A percentile compares a stretch with the other conserved stretches of the same genome.
Evolutionary conservation across 495 filamentous ascomycete species (phyloP).

Genomic region (Neurospora intermedia): DNA sequence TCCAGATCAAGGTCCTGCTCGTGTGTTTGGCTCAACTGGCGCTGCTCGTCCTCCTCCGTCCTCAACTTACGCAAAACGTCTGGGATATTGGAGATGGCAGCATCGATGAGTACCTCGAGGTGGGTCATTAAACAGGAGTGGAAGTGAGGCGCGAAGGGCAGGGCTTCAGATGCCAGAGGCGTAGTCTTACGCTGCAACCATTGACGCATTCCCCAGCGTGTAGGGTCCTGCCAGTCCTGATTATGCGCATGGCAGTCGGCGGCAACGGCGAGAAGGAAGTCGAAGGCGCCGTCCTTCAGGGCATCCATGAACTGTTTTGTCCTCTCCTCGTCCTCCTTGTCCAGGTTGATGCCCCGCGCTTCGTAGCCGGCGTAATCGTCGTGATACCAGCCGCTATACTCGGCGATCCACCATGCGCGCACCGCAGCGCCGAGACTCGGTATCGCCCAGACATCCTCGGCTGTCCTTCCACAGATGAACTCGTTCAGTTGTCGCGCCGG

Average conservation of each 20-base stretch:
- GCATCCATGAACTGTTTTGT: slow-evolving; percentile 60
- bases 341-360: slow-evolving; percentile 41
- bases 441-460: slow-evolving; percentile 56
- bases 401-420: slow-evolving; percentile 72
- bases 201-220: slow-evolving; percentile 58
- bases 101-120: slow-evolving; percentile 76
- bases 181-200: slow-evolving; percentile 70
- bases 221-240: slow-evolving; percentile 70
- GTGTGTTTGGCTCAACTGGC: slow-evolving; percentile 56
- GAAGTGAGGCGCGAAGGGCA: slow-evolving; percentile 52
- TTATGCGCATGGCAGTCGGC: slow-evolving; percentile 50
- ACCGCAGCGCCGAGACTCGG: slow-evolving; percentile 66
- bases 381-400: slow-evolving; percentile 82
- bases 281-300: slow-evolving; percentile 83
- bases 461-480: slow-evolving; percentile 50
- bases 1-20: slow-evolving; percentile 79
- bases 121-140: slow-evolving; percentile 62
- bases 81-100: slow-evolving; percentile 88
- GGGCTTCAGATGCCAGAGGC: slow-evolving; percentile 48
- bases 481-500: slow-evolving; percentile 60
- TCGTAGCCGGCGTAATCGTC: slow-evolving; percentile 54
- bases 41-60: slow-evolving; percentile 79
- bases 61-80: slow-evolving; percentile 80
- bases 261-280: slow-evolving; percentile 77
- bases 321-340: slow-evolving; percentile 55